Evolutionary conservation across 371 early-diverging fungal species (phyloP), one percentile per base, ranked within the genome.

Genomic region (Mucor racemosus): DNA sequence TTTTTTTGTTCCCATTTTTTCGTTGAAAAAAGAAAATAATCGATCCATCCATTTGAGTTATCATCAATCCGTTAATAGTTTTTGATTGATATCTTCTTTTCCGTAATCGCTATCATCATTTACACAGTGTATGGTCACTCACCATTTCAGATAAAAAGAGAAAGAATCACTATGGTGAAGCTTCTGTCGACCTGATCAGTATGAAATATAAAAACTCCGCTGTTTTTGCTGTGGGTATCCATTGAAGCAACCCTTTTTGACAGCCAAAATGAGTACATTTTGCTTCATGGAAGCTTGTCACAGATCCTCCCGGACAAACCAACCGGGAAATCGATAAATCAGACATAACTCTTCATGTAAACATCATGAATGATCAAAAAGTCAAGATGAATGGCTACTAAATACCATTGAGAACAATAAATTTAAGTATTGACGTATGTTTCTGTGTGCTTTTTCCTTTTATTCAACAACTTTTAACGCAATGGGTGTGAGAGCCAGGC

Each of bases 141-240:
- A 76, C 76, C 76, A 76, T 76, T 67, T 66, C 72, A 65, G 48
- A 68, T 62, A 65, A 69, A 69, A 70, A 74, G 67, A 70, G 69
- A 63, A 59, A 57, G 68, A 68, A 44, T 59, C 34, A 58, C 58
- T 48, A 19, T 48, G n/a, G 48, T 17, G 48, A 48, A 7, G 48
- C 21, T 19, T 21, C 21, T 19, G 6, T 48, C 48, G n/a, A 48
- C 48, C 19, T 48, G 48, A 48, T 48, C 48, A 48, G 48, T 48
- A n/a, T 48, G 48, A 48, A 21, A 3, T n/a, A 19, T 48, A 17
- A 8, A 6, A 48, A 48, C 48, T 48, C 48, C 48, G 48, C 21
- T 4, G 3, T 19, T 4, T 17, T 21, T 21, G 0, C 1, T 44
- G 4, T 7, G 7, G 38, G 38, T 38, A 38, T 17, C 44, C 21